Evolutionary conservation across 139 green algal species (phyloP).

Genomic region (Cymbomonas tetramitiformis): DNA sequence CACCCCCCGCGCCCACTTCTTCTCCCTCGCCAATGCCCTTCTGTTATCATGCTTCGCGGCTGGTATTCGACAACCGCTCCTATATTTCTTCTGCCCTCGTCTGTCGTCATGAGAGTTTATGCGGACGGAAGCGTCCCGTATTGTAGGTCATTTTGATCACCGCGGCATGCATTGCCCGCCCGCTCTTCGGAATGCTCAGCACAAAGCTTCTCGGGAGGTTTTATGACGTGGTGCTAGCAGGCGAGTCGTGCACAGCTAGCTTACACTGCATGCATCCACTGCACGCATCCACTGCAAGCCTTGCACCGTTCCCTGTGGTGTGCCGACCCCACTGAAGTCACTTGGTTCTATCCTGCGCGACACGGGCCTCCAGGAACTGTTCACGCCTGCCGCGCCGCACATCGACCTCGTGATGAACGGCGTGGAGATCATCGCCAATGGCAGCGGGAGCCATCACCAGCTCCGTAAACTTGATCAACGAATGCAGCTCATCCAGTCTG

Average conservation of each 20-base stretch:
- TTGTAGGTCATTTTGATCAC: too few species aligned
- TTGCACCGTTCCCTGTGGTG: not conserved
- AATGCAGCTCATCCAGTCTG: conserved; percentile 67
- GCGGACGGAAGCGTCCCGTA: too few species aligned
- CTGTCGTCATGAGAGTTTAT: too few species aligned
- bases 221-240: too few species aligned
- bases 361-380: conserved; percentile 96
- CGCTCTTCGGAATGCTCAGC: too few species aligned
- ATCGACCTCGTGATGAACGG: conserved; percentile 36
- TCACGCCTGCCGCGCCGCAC: conserved; percentile 59
- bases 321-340: not conserved
- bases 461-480: conserved; percentile 64
- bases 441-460: conserved; percentile 74
- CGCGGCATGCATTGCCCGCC: too few species aligned
- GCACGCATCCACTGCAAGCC: not conserved
- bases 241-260: too few species aligned
- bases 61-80: too few species aligned
- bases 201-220: too few species aligned
- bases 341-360: conserved; percentile 31
- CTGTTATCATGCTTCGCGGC: not conserved
- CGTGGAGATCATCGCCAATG: conserved; percentile 88
- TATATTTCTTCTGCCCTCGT: too few species aligned
- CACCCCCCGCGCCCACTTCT: not conserved
- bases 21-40: not conserved
- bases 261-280: too few species aligned